phyloP scores from a whole-genome alignment of 306 rosid genomes.

The Prunus padus region DNA sequence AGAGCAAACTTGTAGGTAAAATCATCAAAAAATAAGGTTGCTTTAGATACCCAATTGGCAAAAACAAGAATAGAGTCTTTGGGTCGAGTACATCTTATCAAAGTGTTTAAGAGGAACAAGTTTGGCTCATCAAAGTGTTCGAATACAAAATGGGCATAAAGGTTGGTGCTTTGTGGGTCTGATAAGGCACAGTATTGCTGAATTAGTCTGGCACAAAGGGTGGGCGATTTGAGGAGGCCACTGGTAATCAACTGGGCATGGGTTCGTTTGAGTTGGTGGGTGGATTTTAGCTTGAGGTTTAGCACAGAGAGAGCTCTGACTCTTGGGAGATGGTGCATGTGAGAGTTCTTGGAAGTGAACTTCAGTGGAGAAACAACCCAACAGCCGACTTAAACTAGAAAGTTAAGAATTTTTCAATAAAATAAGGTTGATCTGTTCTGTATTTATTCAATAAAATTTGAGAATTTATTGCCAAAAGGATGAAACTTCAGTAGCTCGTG shows the following conservation, averaged over 20 bases:
- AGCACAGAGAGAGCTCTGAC: constrained; percentile 35
- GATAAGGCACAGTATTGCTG: constrained; percentile 41
- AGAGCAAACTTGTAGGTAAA: constrained; percentile 57
- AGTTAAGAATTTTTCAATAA: no score
- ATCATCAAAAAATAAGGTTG: constrained; percentile 44
- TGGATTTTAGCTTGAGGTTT: constrained; percentile 33
- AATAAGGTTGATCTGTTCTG: no score
- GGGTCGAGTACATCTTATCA: constrained; percentile 58
- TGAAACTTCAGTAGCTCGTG: neutral
- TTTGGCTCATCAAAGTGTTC: constrained; percentile 31
- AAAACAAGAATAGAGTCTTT: constrained; percentile 45
- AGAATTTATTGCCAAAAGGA: neutral
- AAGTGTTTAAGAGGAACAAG: constrained; percentile 64
- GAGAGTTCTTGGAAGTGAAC: constrained; percentile 6
- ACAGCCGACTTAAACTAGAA: neutral
- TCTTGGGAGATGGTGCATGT: constrained; percentile 45
- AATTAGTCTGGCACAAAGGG: constrained; percentile 52
- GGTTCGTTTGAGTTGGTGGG: constrained; percentile 43
- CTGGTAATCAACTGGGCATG: constrained; percentile 65
- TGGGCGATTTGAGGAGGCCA: constrained; percentile 49
- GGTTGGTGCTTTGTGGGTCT: constrained; percentile 26
- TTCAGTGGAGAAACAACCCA: neutral
- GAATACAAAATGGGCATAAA: constrained; percentile 48
- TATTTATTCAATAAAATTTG: no score
- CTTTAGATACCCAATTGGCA: constrained; percentile 42